Percentiles rank a stretch among this genome's conserved stretches.
These are phyloP conservation scores for Amaranthus palmeri DNA, from an alignment of 148 eudicot genomes.

Conservation along the genomic window DNA sequence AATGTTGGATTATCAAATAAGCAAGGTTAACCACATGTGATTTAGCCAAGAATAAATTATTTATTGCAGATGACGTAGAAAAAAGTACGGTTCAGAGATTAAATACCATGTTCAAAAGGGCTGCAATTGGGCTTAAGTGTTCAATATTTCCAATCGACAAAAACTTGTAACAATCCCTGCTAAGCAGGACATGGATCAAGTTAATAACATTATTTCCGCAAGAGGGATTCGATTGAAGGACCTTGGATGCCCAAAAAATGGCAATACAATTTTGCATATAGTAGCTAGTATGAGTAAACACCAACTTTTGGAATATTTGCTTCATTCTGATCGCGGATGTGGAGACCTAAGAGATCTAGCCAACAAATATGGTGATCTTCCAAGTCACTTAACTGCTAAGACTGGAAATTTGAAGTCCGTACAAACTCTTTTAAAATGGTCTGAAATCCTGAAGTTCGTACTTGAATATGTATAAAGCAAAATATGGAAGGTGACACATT, in stretches of 20 bases:
- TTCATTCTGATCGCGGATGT: neutral
- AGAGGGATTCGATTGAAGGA: neutral
- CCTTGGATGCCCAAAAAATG: neutral
- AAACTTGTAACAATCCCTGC: neutral
- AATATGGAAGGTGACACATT: neutral
- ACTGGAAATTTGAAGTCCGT: neutral
- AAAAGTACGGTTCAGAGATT: too few relatives aligned
- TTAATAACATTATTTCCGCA: neutral
- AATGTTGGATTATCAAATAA: too few relatives aligned
- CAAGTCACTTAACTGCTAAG: neutral
- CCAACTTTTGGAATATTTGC: neutral
- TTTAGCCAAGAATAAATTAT: too few relatives aligned
- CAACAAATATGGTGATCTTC: slow-evolving; percentile 7
- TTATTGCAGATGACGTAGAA: too few relatives aligned
- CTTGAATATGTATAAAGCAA: neutral
- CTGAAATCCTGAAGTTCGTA: too few relatives aligned
- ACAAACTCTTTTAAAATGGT: neutral
- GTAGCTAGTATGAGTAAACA: neutral
- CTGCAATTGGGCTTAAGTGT: neutral
- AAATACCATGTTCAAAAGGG: neutral
- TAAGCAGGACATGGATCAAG: neutral
- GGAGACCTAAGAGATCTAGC: neutral
- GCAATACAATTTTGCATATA: neutral
- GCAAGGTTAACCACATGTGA: too few relatives aligned
- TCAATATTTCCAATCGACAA: neutral